Conservation (phyloP, 129 eudicot genomes). For the Pseudognaphalium luteoalbum region DNA sequence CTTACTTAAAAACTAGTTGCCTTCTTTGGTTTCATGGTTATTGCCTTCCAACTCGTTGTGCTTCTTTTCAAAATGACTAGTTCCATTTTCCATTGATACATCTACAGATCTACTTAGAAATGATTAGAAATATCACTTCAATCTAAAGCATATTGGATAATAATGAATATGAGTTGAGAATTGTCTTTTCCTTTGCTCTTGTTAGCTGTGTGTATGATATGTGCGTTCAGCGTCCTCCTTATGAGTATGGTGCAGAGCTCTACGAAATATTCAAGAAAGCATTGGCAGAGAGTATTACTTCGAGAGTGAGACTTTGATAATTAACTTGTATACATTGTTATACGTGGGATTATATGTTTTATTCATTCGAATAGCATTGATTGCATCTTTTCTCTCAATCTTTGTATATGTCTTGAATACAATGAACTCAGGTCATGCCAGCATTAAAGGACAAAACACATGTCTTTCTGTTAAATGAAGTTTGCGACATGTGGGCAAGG, state of each 20-base stretch:
- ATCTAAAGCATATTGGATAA: neutral
- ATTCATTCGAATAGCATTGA: neutral
- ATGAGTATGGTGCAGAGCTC: conserved; percentile 40
- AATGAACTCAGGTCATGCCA: conserved; percentile 50
- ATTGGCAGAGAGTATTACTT: conserved; percentile 45
- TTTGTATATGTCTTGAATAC: neutral
- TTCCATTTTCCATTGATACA: neutral
- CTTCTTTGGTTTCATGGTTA: neutral
- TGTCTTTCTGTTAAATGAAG: conserved; percentile 34
- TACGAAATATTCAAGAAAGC: conserved; percentile 38
- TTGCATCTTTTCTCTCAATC: neutral
- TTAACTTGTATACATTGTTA: neutral
- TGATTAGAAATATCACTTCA: neutral
- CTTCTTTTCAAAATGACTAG: too few species aligned
- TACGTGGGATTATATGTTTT: neutral
- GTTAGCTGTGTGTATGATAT: conserved; percentile 55
- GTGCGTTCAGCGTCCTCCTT: conserved; percentile 48
- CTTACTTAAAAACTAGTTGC: too few species aligned
- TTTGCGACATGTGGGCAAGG: conserved; percentile 48
- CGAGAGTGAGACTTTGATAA: conserved; percentile 33
- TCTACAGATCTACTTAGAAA: too few species aligned
- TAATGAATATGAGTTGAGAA: neutral
- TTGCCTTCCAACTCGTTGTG: neutral
- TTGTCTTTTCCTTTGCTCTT: conserved; percentile 38
- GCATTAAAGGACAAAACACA: conserved; percentile 39